Percentiles rank a stretch among this genome's conserved stretches.
These are phyloP conservation scores for Solanum pennellii DNA, from an alignment of 257 asterid species.

Conservation along the genomic window DNA sequence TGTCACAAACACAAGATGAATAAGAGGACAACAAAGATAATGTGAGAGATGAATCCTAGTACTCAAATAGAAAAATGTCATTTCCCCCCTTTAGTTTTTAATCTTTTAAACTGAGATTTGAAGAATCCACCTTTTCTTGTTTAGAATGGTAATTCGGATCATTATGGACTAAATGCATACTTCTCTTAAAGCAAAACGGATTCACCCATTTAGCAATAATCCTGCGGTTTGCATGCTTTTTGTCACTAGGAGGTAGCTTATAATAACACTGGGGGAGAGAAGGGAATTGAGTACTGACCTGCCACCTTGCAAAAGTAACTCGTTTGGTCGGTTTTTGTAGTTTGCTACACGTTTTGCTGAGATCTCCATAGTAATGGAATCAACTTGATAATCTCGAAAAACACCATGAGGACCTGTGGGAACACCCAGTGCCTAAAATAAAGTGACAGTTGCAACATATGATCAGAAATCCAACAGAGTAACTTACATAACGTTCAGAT, in stretches of 20 bases:
- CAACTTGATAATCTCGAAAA: conserved; percentile 96
- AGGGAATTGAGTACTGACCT: conserved; percentile 33
- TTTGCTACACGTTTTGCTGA: conserved; percentile 43
- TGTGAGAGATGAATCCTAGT: not conserved
- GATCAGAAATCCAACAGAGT: not conserved
- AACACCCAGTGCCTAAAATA: conserved; percentile 73
- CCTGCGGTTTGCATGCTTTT: not conserved
- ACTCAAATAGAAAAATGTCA: not conserved
- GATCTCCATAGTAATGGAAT: conserved; percentile 82
- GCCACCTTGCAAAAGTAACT: conserved; percentile 66
- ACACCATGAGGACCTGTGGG: conserved; percentile 98
- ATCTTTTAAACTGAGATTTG: not conserved
- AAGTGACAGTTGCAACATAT: not conserved
- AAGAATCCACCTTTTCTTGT: not conserved
- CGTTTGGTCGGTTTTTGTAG: conserved; percentile 26
- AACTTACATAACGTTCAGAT: not conserved
- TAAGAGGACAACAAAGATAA: not conserved
- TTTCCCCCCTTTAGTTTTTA: not conserved
- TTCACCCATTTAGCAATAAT: not conserved
- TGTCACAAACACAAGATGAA: not conserved
- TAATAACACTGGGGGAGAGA: not conserved
- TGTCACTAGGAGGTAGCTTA: not conserved
- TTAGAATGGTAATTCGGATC: not conserved
- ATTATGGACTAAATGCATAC: not conserved
- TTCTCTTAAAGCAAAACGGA: not conserved